Evolutionary conservation across 495 filamentous ascomycete species (phyloP), one percentile per base, ranked within the genome.

Genomic region (Chaetomidium leptoderma): DNA sequence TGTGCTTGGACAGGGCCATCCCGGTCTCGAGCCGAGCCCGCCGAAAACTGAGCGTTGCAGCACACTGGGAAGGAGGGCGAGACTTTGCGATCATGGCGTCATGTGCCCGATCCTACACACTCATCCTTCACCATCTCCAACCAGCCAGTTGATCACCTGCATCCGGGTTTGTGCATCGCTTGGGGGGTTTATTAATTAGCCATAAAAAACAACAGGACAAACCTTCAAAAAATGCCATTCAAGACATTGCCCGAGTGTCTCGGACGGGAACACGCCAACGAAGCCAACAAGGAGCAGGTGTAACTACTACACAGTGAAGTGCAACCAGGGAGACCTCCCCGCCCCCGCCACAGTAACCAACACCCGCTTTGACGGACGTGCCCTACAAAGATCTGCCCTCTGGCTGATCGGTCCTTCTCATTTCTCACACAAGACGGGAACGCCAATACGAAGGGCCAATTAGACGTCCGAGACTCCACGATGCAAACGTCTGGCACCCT

Each of bases 181-280:
- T n/a, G n/a, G n/a, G n/a, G n/a, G n/a, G n/a, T n/a, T n/a, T n/a
- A n/a, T n/a, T n/a, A n/a, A n/a, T n/a, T n/a, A n/a, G n/a, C n/a
- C n/a, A n/a, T n/a, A n/a, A n/a, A n/a, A n/a, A n/a, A n/a, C n/a
- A n/a, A n/a, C n/a, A n/a, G n/a, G n/a, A n/a, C n/a, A n/a, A n/a
- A n/a, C n/a, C n/a, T n/a, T n/a, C n/a, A n/a, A n/a, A n/a, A n/a
- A n/a, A n/a, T n/a, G n/a, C n/a, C n/a, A n/a, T n/a, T n/a, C 17
- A 50, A 49, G 17, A 50, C 47, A 50, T 37, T 35, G 21, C 19
- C 47, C 47, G 47, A 50, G 4, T 50, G 47, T 50, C 47, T 50
- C 47, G 47, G 47, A 36, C 47, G 11, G 30, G 17, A 2, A 7
- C 47, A 36, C 36, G 9, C 10, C 47, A 50, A 19, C 16, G 17